Conservation (phyloP, 2,329 filamentous ascomycete species). For the Rutstroemia sp. region DNA sequence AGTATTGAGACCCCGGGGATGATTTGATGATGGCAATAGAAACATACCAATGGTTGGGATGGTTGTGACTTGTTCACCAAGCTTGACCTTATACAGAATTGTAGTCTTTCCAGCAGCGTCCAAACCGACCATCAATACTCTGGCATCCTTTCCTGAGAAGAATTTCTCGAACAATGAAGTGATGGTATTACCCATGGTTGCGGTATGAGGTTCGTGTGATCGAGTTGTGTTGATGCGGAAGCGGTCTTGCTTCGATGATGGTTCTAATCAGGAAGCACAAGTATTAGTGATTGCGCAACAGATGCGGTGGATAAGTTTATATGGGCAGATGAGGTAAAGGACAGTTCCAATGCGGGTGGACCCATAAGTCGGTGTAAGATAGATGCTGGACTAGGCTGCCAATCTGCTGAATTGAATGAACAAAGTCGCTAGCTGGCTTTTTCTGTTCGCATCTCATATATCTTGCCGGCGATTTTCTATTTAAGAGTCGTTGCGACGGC, state of each 20-base stretch:
- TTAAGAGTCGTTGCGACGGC: not conserved
- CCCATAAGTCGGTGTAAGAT: conserved; percentile 13
- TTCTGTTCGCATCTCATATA: not conserved
- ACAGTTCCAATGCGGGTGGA: conserved; percentile 19
- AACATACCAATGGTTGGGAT: conserved; percentile 91
- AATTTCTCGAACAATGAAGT: conserved; percentile 94
- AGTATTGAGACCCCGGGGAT: conserved; percentile 19
- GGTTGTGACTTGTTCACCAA: conserved; percentile 97
- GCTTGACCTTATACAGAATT: conserved; percentile 99
- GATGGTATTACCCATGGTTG: conserved; percentile 95
- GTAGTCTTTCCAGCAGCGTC: conserved; percentile 99
- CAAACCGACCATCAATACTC: conserved; percentile 99
- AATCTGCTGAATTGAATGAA: conserved; percentile 10
- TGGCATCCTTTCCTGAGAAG: conserved; percentile 99
- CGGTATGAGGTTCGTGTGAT: conserved; percentile 35
- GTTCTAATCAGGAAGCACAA: conserved; percentile 13
- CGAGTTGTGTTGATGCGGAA: conserved; percentile 27
- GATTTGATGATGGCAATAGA: not conserved
- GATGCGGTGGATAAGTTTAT: conserved; percentile 12
- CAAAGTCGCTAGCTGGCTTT: not conserved
- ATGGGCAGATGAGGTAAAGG: conserved; percentile 14
- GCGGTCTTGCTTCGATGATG: conserved; percentile 23
- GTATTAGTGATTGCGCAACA: conserved; percentile 12
- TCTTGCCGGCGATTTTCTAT: not conserved
- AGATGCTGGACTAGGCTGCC: conserved; percentile 20